phyloP scores from a whole-genome alignment of 2,329 filamentous ascomycete species.

The Colletotrichum musicola region DNA sequence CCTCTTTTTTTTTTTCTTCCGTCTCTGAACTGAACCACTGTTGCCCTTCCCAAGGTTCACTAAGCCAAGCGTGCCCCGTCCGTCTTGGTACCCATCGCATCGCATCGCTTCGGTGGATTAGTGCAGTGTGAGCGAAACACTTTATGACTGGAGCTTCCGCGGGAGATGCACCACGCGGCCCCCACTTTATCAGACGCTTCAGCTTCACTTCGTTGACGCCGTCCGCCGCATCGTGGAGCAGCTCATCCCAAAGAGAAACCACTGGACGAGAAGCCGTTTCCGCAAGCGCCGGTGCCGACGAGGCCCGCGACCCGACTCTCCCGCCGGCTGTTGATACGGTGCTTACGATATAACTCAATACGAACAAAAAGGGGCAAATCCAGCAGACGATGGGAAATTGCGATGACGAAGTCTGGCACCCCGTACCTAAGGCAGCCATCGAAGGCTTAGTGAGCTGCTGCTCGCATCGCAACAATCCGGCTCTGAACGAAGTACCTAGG shows the following conservation, averaged over 20 bases:
- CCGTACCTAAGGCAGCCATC: constrained; percentile 9
- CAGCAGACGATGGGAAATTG: constrained; percentile 7
- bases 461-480: neutral
- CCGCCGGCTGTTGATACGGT: no score
- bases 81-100: constrained; percentile 13
- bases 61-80: neutral
- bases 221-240: no score
- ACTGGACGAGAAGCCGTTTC: no score
- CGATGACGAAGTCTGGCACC: neutral
- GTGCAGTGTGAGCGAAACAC: neutral
- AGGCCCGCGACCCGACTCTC: neutral
- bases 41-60: neutral
- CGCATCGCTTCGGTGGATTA: no score
- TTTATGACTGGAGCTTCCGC: neutral
- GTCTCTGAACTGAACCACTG: neutral
- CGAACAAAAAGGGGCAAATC: neutral
- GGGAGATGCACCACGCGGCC: neutral
- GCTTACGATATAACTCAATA: neutral
- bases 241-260: no score
- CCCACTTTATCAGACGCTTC: neutral
- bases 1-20: neutral
- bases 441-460: neutral
- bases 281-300: no score
- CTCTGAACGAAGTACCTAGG: no score
- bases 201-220: neutral